Percentiles rank a stretch among this genome's conserved stretches.
phyloP scores from a whole-genome alignment of 1,139 yeast species.

The Scheffersomyces segobiensis region DNA sequence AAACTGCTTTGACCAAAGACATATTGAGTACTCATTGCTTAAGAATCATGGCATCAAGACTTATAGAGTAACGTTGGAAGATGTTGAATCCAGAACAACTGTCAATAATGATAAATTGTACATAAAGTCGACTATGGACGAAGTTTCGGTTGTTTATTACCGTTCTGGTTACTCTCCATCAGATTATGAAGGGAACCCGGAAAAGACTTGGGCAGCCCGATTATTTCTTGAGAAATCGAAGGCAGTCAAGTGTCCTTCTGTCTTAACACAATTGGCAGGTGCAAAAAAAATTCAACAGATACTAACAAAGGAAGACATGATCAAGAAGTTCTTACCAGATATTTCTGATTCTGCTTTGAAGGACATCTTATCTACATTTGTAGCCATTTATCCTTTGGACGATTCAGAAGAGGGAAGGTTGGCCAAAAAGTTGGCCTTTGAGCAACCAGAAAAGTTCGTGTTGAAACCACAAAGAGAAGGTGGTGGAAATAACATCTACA shows the following conservation, averaged over 20 bases:
- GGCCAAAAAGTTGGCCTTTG: conserved; percentile 71
- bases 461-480: conserved; percentile 98
- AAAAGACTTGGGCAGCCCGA: conserved; percentile 75
- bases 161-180: conserved; percentile 86
- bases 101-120: conserved; percentile 45
- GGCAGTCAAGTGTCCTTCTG: conserved; percentile 90
- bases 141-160: conserved; percentile 84
- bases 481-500: conserved; percentile 88
- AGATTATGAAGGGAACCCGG: conserved; percentile 58
- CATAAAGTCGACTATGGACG: conserved; percentile 57
- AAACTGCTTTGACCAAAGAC: conserved; percentile 88
- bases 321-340: conserved; percentile 49
- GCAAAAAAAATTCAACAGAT: conserved; percentile 91
- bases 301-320: conserved; percentile 54
- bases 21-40: conserved; percentile 70
- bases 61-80: conserved; percentile 66
- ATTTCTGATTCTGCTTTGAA: conserved; percentile 24
- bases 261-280: conserved; percentile 87
- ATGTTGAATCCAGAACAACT: conserved; percentile 47
- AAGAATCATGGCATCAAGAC: conserved; percentile 57
- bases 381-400: conserved; percentile 83
- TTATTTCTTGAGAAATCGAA: conserved; percentile 65
- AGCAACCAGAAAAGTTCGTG: conserved; percentile 69
- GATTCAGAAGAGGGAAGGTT: conserved; percentile 58
- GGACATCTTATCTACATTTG: conserved; percentile 64